Conservation (phyloP, 805 yeast genomes). For the Pichia ethanolica region DNA sequence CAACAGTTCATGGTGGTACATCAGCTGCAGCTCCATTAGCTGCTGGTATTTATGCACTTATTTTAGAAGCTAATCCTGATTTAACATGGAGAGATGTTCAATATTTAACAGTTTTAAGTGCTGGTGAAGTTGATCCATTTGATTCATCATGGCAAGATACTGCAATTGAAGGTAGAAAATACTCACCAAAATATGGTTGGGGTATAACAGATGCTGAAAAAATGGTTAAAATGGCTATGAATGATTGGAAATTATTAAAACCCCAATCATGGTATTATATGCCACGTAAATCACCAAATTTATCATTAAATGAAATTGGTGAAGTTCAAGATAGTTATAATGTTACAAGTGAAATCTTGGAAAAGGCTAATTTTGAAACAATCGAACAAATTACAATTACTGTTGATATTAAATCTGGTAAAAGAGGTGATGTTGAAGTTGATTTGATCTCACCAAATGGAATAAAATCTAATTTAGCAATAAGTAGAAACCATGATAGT, state of each 20-base stretch:
- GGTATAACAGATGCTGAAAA: constrained; percentile 82
- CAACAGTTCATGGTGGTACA: constrained; percentile 84
- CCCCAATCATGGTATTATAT: constrained; percentile 81
- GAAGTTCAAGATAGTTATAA: constrained; percentile 32
- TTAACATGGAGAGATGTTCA: constrained; percentile 96
- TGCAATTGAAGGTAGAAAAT: constrained; percentile 53
- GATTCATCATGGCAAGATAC: constrained; percentile 74
- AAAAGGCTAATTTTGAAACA: constrained; percentile 52
- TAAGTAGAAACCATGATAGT: constrained; percentile 52
- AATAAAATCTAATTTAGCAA: constrained; percentile 64
- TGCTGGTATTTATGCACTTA: constrained; percentile 87
- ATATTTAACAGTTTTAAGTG: constrained; percentile 65
- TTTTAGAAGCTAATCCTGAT: constrained; percentile 74
- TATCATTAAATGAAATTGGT: constrained; percentile 16
- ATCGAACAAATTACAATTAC: constrained; percentile 84
- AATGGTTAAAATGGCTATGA: constrained; percentile 63
- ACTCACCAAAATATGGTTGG: constrained; percentile 84
- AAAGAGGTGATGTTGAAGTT: constrained; percentile 65
- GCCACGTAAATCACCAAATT: constrained; percentile 32
- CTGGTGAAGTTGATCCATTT: constrained; percentile 55
- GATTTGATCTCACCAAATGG: constrained; percentile 71
- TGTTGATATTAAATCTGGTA: constrained; percentile 56
- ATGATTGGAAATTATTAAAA: constrained; percentile 71
- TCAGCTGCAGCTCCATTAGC: constrained; percentile 99
- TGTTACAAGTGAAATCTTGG: constrained; percentile 43